These are phyloP conservation scores for Citrus unshiu DNA, from an alignment of 345 rosid genomes.

Conservation along the genomic window DNA sequence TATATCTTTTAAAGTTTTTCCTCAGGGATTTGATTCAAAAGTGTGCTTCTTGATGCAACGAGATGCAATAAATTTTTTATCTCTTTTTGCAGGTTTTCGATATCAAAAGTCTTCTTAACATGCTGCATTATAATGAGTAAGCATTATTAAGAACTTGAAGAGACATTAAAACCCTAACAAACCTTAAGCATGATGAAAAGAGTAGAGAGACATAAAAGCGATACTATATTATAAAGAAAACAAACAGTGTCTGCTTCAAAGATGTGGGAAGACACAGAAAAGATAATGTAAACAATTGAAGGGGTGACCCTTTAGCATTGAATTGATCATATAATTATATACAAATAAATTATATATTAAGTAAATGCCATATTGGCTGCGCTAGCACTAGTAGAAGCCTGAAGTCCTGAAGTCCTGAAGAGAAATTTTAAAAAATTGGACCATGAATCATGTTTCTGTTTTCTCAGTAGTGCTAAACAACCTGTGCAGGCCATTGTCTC, in stretches of 20 bases:
- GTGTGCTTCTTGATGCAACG: too few relatives aligned
- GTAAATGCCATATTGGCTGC: neutral
- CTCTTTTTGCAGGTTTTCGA: too few relatives aligned
- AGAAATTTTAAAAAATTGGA: neutral
- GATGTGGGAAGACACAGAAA: neutral
- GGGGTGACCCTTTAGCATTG: neutral
- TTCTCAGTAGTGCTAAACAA: neutral
- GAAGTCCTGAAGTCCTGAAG: neutral
- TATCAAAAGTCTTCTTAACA: too few relatives aligned
- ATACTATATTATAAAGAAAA: neutral
- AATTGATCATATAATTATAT: neutral
- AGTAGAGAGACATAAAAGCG: neutral
- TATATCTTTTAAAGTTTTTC: too few relatives aligned
- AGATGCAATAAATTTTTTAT: too few relatives aligned
- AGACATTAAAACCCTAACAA: too few relatives aligned
- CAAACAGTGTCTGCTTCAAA: neutral
- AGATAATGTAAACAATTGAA: conserved; percentile 2
- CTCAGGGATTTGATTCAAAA: too few relatives aligned
- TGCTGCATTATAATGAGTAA: too few relatives aligned
- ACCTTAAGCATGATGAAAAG: too few relatives aligned
- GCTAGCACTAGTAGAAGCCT: neutral
- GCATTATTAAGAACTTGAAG: too few relatives aligned
- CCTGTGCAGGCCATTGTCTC: conserved; percentile 17
- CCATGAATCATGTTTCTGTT: neutral
- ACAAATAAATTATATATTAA: neutral